Conservation (phyloP, 192 early-diverging fungal genomes). For the Thamnidium elegans region DNA sequence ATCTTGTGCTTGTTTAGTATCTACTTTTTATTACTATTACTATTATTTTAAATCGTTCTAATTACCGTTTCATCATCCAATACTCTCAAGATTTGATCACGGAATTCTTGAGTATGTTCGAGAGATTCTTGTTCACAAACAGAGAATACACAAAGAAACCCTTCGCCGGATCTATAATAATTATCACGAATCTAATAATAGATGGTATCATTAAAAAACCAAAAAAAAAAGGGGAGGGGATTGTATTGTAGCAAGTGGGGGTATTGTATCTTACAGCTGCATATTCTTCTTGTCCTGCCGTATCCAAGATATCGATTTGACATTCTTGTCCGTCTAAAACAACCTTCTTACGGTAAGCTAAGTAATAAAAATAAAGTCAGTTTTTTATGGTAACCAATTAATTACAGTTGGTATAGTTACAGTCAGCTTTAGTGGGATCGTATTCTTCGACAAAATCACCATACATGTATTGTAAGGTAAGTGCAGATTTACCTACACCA, state of each 20-base stretch:
- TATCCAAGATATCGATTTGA: conserved; percentile 89
- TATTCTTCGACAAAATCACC: conserved; percentile 94
- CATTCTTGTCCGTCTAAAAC: conserved; percentile 69
- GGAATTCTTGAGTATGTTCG: conserved; percentile 78
- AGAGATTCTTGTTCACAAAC: conserved; percentile 81
- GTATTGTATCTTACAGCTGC: conserved; percentile 68
- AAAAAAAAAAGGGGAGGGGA: conserved; percentile 5
- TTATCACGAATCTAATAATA: conserved; percentile 70
- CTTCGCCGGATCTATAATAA: conserved; percentile 83
- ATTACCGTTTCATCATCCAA: conserved; percentile 73
- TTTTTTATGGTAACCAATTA: too few relatives aligned
- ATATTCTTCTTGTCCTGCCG: conserved; percentile 90
- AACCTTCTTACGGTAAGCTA: conserved; percentile 80
- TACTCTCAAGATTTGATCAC: conserved; percentile 84
- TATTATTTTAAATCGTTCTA: conserved; percentile 12
- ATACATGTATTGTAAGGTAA: conserved; percentile 89
- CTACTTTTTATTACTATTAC: background rate
- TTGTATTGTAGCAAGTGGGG: too few relatives aligned
- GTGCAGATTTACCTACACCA: conserved; percentile 86
- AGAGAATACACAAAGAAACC: conserved; percentile 84
- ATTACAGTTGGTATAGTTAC: conserved; percentile 9
- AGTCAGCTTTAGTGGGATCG: conserved; percentile 91
- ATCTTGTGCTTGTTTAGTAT: conserved; percentile 32
- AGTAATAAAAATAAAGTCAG: background rate
- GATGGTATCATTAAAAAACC: background rate